phyloP scores from a whole-genome alignment of 805 yeast species.

The Sungouiella blattae region DNA sequence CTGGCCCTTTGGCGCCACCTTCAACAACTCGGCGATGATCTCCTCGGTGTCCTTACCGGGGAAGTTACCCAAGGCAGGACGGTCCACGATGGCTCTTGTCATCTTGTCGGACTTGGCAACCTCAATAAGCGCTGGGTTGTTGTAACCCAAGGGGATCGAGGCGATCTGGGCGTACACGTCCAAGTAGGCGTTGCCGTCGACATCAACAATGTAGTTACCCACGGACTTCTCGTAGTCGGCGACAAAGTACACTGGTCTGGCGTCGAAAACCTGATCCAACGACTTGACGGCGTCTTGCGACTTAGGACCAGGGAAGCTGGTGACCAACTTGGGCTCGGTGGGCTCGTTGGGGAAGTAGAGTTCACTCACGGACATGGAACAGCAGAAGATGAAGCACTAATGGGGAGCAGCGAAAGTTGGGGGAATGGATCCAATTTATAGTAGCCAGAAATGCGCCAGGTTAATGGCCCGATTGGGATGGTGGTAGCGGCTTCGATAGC shows the following conservation, averaged over 20 bases:
- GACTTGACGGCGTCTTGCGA: constrained; percentile 49
- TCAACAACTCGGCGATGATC: constrained; percentile 45
- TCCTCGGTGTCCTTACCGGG: constrained; percentile 60
- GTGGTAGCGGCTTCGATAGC: constrained; percentile 1
- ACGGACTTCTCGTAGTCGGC: constrained; percentile 71
- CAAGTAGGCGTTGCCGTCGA: constrained; percentile 70
- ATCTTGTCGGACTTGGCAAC: constrained; percentile 67
- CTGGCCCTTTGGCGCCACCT: constrained; percentile 78
- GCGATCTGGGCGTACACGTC: constrained; percentile 84
- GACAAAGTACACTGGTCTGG: constrained; percentile 69
- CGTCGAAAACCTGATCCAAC: constrained; percentile 62
- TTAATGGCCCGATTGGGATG: constrained; percentile 1
- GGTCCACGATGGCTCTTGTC: constrained; percentile 70
- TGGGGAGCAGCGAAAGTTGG: too few relatives aligned
- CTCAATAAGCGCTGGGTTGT: constrained; percentile 70
- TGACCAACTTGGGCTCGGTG: constrained; percentile 55
- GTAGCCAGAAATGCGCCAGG: background rate
- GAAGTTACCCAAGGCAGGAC: constrained; percentile 71
- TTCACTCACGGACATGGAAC: constrained; percentile 42
- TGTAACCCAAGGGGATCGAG: constrained; percentile 81
- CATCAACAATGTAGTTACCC: constrained; percentile 80
- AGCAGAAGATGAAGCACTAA: background rate
- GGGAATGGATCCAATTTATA: too few relatives aligned
- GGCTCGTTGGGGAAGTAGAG: constrained; percentile 82
- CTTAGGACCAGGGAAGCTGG: constrained; percentile 78